Conservation (phyloP, 257 asterid species). For the Solanum paucissectum region DNA sequence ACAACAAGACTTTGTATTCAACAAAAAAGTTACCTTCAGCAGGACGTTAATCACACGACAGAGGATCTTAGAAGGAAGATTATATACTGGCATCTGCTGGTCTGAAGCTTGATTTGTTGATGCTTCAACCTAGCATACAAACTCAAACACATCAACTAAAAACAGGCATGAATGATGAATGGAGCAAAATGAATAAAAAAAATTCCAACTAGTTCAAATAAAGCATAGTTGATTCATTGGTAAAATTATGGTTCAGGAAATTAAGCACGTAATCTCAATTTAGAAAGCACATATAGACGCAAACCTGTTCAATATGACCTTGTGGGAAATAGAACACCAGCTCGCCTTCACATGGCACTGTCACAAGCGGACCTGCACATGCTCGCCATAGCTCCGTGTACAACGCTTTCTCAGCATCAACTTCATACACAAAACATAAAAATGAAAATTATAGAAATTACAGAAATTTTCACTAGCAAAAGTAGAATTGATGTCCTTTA, state of each 20-base stretch:
- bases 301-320: slow-evolving; percentile 97
- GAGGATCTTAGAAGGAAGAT: slow-evolving; percentile 84
- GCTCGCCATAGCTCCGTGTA: slow-evolving; percentile 93
- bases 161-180: background rate
- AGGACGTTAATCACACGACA: slow-evolving; percentile 76
- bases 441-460: background rate
- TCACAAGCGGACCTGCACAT: slow-evolving; percentile 95
- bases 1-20: background rate
- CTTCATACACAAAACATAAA: slow-evolving; percentile 11
- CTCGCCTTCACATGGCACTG: slow-evolving; percentile 70
- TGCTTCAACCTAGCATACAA: slow-evolving; percentile 65
- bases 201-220: background rate
- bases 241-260: background rate
- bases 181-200: background rate
- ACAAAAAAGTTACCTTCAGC: slow-evolving; percentile 42
- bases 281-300: background rate
- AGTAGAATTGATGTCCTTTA: background rate
- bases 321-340: slow-evolving; percentile 91
- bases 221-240: background rate
- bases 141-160: background rate
- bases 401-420: slow-evolving; percentile 69
- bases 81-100: slow-evolving; percentile 84
- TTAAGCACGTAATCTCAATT: background rate
- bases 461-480: background rate
- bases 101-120: slow-evolving; percentile 89